Evolutionary conservation across 306 rosid species (phyloP).

Genomic region (Vigna angularis): DNA sequence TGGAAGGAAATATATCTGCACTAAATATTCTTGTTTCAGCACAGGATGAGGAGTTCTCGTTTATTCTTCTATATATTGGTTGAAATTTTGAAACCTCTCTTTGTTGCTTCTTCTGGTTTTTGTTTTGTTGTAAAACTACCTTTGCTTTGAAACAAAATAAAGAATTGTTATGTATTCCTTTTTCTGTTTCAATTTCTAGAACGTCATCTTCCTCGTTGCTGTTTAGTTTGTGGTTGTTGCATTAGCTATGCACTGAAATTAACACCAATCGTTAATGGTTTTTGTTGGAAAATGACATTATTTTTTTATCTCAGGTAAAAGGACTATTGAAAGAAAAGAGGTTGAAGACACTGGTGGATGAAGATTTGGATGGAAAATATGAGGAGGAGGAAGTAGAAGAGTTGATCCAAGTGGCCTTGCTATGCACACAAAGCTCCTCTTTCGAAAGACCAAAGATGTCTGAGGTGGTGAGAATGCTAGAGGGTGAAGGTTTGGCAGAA

Average conservation of each 20-base stretch:
- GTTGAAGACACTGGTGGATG: conserved; percentile 78
- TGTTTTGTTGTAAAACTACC: background rate
- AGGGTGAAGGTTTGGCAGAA: conserved; percentile 89
- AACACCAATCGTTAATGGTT: background rate
- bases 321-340: conserved; percentile 73
- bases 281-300: conserved; percentile 32
- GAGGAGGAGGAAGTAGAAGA: conserved; percentile 65
- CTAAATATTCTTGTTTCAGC: background rate
- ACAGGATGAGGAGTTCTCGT: background rate
- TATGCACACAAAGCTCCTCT: conserved; percentile 83
- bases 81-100: conserved; percentile 1
- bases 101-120: background rate
- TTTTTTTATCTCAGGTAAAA: conserved; percentile 66
- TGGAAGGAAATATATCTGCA: background rate
- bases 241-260: background rate
- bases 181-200: background rate
- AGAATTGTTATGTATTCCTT: conserved; percentile 2
- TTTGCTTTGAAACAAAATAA: conserved; percentile 1
- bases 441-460: conserved; percentile 93
- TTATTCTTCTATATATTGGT: background rate
- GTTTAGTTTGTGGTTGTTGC: background rate
- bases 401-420: conserved; percentile 81
- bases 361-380: conserved; percentile 73
- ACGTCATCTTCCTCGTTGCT: background rate
- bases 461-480: conserved; percentile 92